A percentile compares a stretch with the other conserved stretches of the same genome.
These are phyloP conservation scores for Arachis hypogaea DNA, from an alignment of 306 rosid species.

Conservation along the genomic window DNA sequence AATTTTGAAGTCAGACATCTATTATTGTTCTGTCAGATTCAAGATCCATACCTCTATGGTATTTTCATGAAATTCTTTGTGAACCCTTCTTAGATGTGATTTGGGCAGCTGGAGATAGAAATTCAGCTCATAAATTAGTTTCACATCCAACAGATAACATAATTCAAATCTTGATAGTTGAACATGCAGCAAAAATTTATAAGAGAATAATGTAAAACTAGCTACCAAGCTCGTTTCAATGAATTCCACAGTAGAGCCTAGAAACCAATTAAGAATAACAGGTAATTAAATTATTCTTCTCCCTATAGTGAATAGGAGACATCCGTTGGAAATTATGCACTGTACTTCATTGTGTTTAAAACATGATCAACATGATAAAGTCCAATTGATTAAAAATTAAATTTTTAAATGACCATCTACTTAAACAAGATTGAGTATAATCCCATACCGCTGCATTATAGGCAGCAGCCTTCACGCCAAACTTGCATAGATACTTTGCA, in stretches of 20 bases:
- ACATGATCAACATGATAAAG: constrained; percentile 21
- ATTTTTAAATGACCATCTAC: constrained; percentile 27
- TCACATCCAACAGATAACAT: constrained; percentile 16
- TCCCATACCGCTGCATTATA: constrained; percentile 83
- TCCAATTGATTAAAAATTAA: constrained; percentile 22
- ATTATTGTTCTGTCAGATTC: constrained; percentile 12
- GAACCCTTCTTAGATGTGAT: constrained; percentile 79
- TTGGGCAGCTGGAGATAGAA: constrained; percentile 76
- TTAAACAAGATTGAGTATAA: constrained; percentile 25
- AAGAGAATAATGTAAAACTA: constrained; percentile 12
- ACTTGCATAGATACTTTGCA: constrained; percentile 63
- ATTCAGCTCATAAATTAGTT: constrained; percentile 42
- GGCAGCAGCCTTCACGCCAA: constrained; percentile 93
- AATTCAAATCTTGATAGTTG: constrained; percentile 27
- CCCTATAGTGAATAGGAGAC: not conserved
- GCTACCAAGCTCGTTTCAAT: constrained; percentile 20
- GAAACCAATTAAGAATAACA: constrained; percentile 14
- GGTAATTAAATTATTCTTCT: constrained; percentile 13
- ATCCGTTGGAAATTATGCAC: constrained; percentile 21
- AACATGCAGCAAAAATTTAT: constrained; percentile 22
- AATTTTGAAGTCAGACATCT: not conserved
- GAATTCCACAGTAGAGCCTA: constrained; percentile 26
- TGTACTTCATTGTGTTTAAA: constrained; percentile 23
- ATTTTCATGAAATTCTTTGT: constrained; percentile 88
- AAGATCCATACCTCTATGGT: constrained; percentile 68